These are phyloP conservation scores for Apiotrichum porosum DNA, from an alignment of 1,284 basidiomycete species.

Conservation along the genomic window DNA sequence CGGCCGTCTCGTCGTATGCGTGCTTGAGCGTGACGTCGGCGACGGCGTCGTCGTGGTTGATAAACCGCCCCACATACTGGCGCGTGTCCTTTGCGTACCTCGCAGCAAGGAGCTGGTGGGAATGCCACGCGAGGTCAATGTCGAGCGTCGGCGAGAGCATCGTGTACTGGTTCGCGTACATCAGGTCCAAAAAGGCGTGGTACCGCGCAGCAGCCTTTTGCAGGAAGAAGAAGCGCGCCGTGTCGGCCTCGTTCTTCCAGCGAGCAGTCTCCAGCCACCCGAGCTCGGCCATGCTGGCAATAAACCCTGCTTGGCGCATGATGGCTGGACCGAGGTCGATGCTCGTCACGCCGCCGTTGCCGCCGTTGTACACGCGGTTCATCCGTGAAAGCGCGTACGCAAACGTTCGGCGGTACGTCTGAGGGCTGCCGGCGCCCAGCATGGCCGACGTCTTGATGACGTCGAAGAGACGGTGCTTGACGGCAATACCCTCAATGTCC, in stretches of 20 bases:
- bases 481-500: neutral
- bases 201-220: constrained; percentile 35
- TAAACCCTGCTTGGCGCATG: constrained; percentile 31
- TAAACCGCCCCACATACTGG: constrained; percentile 14
- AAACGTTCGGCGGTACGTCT: neutral
- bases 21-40: constrained; percentile 22
- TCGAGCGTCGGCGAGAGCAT: constrained; percentile 34
- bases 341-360: constrained; percentile 9
- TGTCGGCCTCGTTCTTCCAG: constrained; percentile 11
- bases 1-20: constrained; percentile 21
- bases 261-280: constrained; percentile 29
- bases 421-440: too few relatives aligned
- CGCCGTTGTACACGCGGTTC: constrained; percentile 3
- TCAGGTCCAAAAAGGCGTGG: constrained; percentile 41
- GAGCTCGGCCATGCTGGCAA: constrained; percentile 30
- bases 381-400: neutral
- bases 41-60: constrained; percentile 39
- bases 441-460: too few relatives aligned
- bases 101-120: constrained; percentile 37
- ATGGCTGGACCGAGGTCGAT: constrained; percentile 28
- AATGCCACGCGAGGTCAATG: constrained; percentile 47
- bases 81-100: constrained; percentile 24
- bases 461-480: neutral
- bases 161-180: constrained; percentile 12
- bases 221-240: constrained; percentile 11